phyloP scores from a whole-genome alignment of 2,329 filamentous ascomycete species.

The Aspergillus sp. region DNA sequence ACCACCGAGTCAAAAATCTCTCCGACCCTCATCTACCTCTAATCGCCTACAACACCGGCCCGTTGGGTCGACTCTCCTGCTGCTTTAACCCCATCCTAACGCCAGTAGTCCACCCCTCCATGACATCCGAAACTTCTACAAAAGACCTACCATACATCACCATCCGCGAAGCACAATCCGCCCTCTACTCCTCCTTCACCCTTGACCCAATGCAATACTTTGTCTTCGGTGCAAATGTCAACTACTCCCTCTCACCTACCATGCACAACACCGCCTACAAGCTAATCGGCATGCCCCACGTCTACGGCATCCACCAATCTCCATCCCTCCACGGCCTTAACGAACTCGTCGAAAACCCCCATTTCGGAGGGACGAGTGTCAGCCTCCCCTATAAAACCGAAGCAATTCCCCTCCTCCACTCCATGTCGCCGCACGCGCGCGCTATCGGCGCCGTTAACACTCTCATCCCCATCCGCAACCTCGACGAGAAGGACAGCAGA shows the following conservation, averaged over 20 bases:
- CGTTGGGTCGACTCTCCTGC: slow-evolving; percentile 56
- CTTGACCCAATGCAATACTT: slow-evolving; percentile 65
- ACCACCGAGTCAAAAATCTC: slow-evolving; percentile 42
- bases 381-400: slow-evolving; percentile 69
- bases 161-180: slow-evolving; percentile 55
- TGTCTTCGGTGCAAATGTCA: slow-evolving; percentile 65
- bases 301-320: slow-evolving; percentile 59
- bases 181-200: slow-evolving; percentile 60
- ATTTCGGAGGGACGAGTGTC: slow-evolving; percentile 66
- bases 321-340: slow-evolving; percentile 57
- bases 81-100: slow-evolving; percentile 62
- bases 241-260: slow-evolving; percentile 66
- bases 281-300: slow-evolving; percentile 61
- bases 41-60: slow-evolving; percentile 60
- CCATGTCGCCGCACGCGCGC: slow-evolving; percentile 63
- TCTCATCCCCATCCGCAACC: slow-evolving; percentile 60
- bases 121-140: slow-evolving; percentile 37
- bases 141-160: slow-evolving; percentile 50
- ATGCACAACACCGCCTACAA: slow-evolving; percentile 69
- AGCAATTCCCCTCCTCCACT: slow-evolving; percentile 57
- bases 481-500: slow-evolving; percentile 31
- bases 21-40: slow-evolving; percentile 46
- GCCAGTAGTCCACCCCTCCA: slow-evolving; percentile 49
- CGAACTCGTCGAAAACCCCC: slow-evolving; percentile 56
- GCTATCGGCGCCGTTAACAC: slow-evolving; percentile 74